A percentile compares a stretch with the other conserved stretches of the same genome.
Evolutionary conservation across 306 rosid species (phyloP).

Genomic region (Styphnolobium japonicum): DNA sequence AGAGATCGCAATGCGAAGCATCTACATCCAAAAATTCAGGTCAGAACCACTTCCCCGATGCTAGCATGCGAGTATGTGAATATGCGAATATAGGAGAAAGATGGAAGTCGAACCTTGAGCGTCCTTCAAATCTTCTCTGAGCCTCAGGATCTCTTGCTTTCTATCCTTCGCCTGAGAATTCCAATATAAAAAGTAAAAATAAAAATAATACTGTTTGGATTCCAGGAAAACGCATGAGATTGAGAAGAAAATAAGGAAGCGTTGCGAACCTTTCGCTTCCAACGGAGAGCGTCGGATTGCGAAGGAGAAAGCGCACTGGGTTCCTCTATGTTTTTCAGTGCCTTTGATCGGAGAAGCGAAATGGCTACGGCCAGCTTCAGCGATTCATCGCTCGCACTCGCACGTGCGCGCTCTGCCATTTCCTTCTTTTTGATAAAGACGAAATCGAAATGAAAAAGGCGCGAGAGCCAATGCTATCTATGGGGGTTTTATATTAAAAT

Average conservation of each 20-base stretch:
- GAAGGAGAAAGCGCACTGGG: conserved; percentile 34
- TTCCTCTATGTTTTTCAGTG: conserved; percentile 32
- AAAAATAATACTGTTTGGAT: too few species aligned
- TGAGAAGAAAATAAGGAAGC: background rate
- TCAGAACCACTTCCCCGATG: background rate
- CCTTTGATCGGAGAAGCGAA: conserved; percentile 72
- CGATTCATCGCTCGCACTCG: conserved; percentile 47
- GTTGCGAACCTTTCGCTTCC: conserved; percentile 83
- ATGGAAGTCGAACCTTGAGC: conserved; percentile 55
- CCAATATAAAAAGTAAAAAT: background rate
- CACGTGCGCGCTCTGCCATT: conserved; percentile 43
- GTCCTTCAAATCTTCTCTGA: conserved; percentile 72
- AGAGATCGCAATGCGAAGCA: conserved; percentile 62
- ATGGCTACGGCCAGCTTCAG: conserved; percentile 75
- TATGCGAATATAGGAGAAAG: background rate
- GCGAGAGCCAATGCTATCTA: conserved; percentile 18
- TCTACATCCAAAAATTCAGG: conserved; percentile 54
- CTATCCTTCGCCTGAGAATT: conserved; percentile 80
- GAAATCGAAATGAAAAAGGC: background rate
- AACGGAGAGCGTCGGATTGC: conserved; percentile 66
- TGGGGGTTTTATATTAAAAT: background rate
- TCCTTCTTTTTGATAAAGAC: background rate
- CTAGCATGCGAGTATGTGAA: background rate
- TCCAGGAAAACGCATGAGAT: background rate
- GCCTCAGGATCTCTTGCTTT: conserved; percentile 74